Percentiles rank a stretch among this genome's conserved stretches.
Conservation (phyloP, 2,329 filamentous ascomycete genomes). For the Ophiostoma angusticollis region DNA sequence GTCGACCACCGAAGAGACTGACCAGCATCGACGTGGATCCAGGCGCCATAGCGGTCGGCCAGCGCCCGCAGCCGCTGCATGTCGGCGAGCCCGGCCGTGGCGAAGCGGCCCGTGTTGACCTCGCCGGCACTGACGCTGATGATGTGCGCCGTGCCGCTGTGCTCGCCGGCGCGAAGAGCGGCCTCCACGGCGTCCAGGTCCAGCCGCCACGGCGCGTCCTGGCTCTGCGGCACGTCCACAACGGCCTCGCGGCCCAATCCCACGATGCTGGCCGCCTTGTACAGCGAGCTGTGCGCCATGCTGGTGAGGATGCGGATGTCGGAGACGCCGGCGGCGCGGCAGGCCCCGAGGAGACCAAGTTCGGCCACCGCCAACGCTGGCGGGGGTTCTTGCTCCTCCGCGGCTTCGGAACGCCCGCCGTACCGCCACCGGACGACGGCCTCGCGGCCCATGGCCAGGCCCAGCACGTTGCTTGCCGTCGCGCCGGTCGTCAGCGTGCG, state of each 20-base stretch:
- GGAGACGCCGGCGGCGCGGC: constrained; percentile 47
- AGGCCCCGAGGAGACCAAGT: constrained; percentile 55
- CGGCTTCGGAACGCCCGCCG: constrained; percentile 17
- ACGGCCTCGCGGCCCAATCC: constrained; percentile 63
- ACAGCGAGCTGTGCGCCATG: constrained; percentile 69
- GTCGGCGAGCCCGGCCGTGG: constrained; percentile 44
- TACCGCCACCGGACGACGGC: constrained; percentile 31
- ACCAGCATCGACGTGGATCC: constrained; percentile 82
- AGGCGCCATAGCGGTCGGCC: constrained; percentile 61
- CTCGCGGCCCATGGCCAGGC: constrained; percentile 55
- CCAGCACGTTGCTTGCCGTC: constrained; percentile 72
- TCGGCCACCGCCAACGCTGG: constrained; percentile 41
- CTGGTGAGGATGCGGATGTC: constrained; percentile 69
- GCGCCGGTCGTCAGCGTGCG: constrained; percentile 46
- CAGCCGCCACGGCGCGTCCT: constrained; percentile 52
- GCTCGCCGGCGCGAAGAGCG: constrained; percentile 27
- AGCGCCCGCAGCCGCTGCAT: constrained; percentile 51
- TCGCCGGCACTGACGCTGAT: constrained; percentile 75
- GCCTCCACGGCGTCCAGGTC: constrained; percentile 47
- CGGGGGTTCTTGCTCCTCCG: not conserved
- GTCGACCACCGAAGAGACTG: constrained; percentile 15
- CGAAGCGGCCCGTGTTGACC: constrained; percentile 80
- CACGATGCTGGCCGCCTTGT: constrained; percentile 70
- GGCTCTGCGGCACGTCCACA: constrained; percentile 40
- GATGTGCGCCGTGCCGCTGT: constrained; percentile 55